Conservation (phyloP, 176 grass and related monocot species). For the Miscanthus lutarioriparius region DNA sequence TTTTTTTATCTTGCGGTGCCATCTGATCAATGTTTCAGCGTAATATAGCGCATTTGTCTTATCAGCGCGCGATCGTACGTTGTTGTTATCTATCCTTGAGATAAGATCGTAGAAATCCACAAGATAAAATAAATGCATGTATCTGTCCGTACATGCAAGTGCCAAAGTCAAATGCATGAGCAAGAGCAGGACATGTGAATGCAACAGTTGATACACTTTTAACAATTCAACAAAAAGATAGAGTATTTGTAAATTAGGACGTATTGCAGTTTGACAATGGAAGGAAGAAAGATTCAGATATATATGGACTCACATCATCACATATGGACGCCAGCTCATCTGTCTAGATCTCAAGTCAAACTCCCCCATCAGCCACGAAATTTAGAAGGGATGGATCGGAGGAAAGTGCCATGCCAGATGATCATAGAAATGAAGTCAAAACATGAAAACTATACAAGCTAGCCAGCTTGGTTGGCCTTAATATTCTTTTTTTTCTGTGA, state of each 20-base stretch:
- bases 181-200: not conserved
- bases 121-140: not conserved
- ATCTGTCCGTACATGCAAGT: slow-evolving; percentile 13
- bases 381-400: not conserved
- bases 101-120: not conserved
- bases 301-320: not conserved
- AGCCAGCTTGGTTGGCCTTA: not conserved
- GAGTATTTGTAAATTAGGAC: not conserved
- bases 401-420: not conserved
- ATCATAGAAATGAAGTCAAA: not conserved
- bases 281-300: not conserved
- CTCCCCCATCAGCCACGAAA: not conserved
- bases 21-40: not conserved
- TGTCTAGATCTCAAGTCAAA: slow-evolving; percentile 26
- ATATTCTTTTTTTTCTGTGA: not conserved
- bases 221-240: not conserved
- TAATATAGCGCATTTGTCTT: slow-evolving; percentile 28
- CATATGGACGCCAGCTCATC: slow-evolving; percentile 17
- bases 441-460: not conserved
- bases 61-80: not conserved
- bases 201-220: not conserved
- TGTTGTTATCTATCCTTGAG: not conserved
- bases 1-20: not conserved
- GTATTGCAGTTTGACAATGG: not conserved
- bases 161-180: slow-evolving; percentile 10